Percentiles rank a stretch among this genome's conserved stretches.
These are phyloP conservation scores for Zalaria sp. DNA, from an alignment of 2,329 filamentous ascomycete species.

Conservation along the genomic window DNA sequence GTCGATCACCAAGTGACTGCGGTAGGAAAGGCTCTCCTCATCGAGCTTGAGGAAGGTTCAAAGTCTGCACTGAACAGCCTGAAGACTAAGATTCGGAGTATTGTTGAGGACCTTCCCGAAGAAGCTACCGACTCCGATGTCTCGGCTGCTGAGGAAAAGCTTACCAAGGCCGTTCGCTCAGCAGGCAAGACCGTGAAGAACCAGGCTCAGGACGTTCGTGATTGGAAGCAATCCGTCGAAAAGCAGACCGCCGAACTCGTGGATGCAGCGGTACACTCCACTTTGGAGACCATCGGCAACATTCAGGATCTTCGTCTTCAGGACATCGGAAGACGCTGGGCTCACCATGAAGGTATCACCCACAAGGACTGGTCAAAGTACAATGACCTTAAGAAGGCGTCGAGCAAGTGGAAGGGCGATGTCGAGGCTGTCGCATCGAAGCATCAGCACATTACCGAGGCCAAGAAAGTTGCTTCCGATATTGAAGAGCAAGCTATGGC, in stretches of 20 bases:
- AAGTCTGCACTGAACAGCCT: constrained; percentile 49
- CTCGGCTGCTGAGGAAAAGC: constrained; percentile 36
- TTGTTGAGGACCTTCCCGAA: constrained; percentile 41
- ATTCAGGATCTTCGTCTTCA: constrained; percentile 76
- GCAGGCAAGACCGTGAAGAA: constrained; percentile 63
- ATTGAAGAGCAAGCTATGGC: constrained; percentile 71
- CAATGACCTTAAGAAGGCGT: constrained; percentile 69
- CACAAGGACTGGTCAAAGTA: constrained; percentile 98
- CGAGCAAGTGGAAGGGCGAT: constrained; percentile 73
- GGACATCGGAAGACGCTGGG: constrained; percentile 86
- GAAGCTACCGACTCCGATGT: constrained; percentile 39
- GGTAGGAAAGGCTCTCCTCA: constrained; percentile 52
- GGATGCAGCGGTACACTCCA: constrained; percentile 59
- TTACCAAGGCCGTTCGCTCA: constrained; percentile 44
- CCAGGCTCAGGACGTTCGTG: constrained; percentile 60
- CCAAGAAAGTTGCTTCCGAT: constrained; percentile 52
- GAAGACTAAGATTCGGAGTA: constrained; percentile 49
- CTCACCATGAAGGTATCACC: constrained; percentile 86
- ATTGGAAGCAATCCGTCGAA: constrained; percentile 63
- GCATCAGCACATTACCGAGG: constrained; percentile 55
- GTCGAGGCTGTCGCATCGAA: constrained; percentile 62
- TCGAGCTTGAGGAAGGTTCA: constrained; percentile 54
- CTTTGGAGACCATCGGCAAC: constrained; percentile 67
- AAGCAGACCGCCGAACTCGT: constrained; percentile 55
- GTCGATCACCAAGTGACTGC: constrained; percentile 50